Percentiles rank a stretch among this genome's conserved stretches.
Evolutionary conservation across 1,139 yeast genomes (phyloP).

Genomic region (Pneumocystis carinii): DNA sequence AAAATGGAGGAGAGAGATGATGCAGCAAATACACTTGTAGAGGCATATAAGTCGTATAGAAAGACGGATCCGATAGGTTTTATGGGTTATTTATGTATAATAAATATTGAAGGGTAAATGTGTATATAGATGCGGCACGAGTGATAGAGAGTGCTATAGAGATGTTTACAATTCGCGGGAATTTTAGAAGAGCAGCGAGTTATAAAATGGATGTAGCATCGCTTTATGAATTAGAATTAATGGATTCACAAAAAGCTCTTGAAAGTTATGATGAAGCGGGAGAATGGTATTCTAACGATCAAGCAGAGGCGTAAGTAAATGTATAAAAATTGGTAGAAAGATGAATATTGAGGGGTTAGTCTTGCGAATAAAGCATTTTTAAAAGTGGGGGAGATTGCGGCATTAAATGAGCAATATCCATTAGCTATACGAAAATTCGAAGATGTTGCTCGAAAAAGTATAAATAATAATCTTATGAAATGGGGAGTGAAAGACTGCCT

Average conservation of each 20-base stretch:
- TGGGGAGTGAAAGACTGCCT: constrained; percentile 92
- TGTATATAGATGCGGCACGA: constrained; percentile 52
- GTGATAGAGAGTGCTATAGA: constrained; percentile 65
- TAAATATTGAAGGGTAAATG: neutral
- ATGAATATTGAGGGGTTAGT: too few relatives aligned
- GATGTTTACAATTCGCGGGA: constrained; percentile 77
- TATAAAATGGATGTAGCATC: constrained; percentile 84
- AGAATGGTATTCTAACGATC: constrained; percentile 88
- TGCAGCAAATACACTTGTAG: constrained; percentile 79
- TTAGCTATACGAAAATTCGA: constrained; percentile 10
- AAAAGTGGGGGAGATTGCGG: constrained; percentile 80
- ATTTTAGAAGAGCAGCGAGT: constrained; percentile 90
- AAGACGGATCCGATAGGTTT: constrained; percentile 43
- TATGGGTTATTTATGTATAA: neutral
- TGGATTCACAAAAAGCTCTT: constrained; percentile 54
- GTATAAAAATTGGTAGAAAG: neutral
- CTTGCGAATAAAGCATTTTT: constrained; percentile 74
- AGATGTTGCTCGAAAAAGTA: constrained; percentile 24
- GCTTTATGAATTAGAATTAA: constrained; percentile 58
- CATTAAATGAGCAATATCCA: constrained; percentile 49
- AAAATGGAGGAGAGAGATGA: constrained; percentile 73
- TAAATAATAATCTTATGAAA: constrained; percentile 61
- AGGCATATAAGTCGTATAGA: constrained; percentile 78
- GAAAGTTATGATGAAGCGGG: constrained; percentile 83
- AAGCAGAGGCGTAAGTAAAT: constrained; percentile 53